Percentiles rank a stretch among this genome's conserved stretches.
These are phyloP conservation scores for Ogataea thermomethanolica DNA, from an alignment of 805 yeast species.

Conservation along the genomic window DNA sequence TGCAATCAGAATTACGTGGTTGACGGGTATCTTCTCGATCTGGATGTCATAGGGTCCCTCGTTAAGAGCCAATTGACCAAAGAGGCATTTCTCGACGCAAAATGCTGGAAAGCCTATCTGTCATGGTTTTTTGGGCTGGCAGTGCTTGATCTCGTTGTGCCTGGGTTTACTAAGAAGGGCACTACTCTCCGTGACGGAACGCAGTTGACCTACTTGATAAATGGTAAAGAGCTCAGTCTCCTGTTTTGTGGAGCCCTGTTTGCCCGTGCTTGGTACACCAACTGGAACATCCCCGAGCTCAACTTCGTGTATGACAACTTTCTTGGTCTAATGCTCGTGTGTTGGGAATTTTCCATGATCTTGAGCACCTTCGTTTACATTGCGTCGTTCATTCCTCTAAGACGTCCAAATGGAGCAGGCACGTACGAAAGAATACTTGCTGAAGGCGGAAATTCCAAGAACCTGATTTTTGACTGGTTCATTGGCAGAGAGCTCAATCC, in stretches of 20 bases:
- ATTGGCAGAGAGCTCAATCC: conserved; percentile 97
- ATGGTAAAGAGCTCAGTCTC: conserved; percentile 62
- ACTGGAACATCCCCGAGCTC: conserved; percentile 62
- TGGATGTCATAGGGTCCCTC: conserved; percentile 31
- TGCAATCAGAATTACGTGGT: conserved; percentile 58
- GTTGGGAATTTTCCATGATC: conserved; percentile 60
- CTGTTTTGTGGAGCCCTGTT: conserved; percentile 37
- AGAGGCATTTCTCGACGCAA: conserved; percentile 38
- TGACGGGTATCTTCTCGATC: conserved; percentile 45
- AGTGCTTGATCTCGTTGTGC: conserved; percentile 58
- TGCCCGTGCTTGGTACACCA: conserved; percentile 50
- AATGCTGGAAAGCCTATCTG: conserved; percentile 62
- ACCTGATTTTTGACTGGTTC: conserved; percentile 83
- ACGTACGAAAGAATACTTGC: conserved; percentile 74
- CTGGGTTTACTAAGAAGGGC: conserved; percentile 76
- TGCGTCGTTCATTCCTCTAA: conserved; percentile 60
- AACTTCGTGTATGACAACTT: conserved; percentile 69
- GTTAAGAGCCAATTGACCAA: conserved; percentile 15
- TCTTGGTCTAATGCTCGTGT: conserved; percentile 57
- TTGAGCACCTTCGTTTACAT: conserved; percentile 65
- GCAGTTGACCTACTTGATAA: conserved; percentile 68
- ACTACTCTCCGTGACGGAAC: conserved; percentile 74
- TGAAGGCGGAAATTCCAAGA: conserved; percentile 81
- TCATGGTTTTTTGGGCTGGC: conserved; percentile 71
- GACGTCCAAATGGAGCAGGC: conserved; percentile 46